These are phyloP conservation scores for Serendipita sp. DNA, from an alignment of 1,284 basidiomycete species.

Conservation along the genomic window DNA sequence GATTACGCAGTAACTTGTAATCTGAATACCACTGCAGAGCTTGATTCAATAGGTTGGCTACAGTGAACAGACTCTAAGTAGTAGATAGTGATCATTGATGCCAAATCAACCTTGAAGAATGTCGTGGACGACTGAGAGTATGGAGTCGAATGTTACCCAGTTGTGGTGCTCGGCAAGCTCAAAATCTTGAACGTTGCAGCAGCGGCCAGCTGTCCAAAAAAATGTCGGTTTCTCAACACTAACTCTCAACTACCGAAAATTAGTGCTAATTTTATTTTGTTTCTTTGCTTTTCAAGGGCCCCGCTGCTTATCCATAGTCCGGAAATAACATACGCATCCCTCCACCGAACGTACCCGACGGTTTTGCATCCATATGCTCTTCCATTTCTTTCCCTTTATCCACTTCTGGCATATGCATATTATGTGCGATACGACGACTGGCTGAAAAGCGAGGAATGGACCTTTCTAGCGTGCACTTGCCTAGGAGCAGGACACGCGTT, in stretches of 20 bases:
- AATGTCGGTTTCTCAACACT: neutral
- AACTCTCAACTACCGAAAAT: neutral
- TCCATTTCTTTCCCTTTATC: conserved; percentile 80
- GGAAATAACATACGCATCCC: conserved; percentile 70
- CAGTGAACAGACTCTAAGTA: no score
- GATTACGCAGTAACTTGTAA: no score
- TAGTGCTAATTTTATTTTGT: neutral
- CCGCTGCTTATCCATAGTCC: conserved; percentile 58
- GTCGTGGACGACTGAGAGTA: no score
- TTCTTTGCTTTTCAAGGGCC: conserved; percentile 22
- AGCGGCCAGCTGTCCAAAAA: neutral
- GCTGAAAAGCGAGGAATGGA: conserved; percentile 89
- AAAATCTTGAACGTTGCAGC: neutral
- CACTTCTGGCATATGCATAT: conserved; percentile 83
- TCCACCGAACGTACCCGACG: conserved; percentile 70
- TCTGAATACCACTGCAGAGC: no score
- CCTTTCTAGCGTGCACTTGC: conserved; percentile 80
- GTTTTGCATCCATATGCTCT: conserved; percentile 69
- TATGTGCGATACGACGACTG: conserved; percentile 81
- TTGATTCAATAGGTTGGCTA: no score
- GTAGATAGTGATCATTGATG: no score
- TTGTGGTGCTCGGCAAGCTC: conserved; percentile 1
- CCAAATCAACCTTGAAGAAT: no score
- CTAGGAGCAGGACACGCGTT: conserved; percentile 82
- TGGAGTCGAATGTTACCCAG: no score